Evolutionary conservation across 306 rosid species (phyloP), one percentile per base, ranked within the genome.

Genomic region (Argentina anserina): DNA sequence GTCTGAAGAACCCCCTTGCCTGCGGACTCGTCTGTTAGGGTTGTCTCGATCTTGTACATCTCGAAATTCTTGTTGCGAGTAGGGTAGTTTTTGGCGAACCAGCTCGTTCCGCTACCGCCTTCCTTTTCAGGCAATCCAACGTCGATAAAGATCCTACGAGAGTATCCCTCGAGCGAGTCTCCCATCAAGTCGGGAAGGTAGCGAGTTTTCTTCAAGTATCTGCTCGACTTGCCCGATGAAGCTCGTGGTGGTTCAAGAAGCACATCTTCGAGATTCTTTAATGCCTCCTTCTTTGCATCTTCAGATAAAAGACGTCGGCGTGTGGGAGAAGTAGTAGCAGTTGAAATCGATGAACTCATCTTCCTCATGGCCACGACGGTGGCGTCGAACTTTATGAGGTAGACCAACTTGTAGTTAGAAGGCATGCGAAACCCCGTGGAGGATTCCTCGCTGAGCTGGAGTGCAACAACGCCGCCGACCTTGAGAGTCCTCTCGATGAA

Each of bases 161-260:
- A 79, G 74, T 92, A 90, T 70, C 81, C 76, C 65, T 90, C 92
- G 0, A 92, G 80, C 0, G 91, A 76, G 39, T 90, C 97, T 2
- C 85, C 98, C 96, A 88, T 90, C 72, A 92, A 76, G 79, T 90
- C 93, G 0, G 95, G 97, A 0, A 92, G 81, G 59, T 82, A 92
- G 36, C 67, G 76, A 0, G 95, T 88, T 33, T 83, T 72, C 42
- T 88, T 89, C 74, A 83, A 70, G 29, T 90, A 90, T 3, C 77
- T 42, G 15, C 72, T 67, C 2, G 95, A 92, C 20, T 84, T 90
- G 37, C 84, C 75, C 2, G 95, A 92, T 0, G 91, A 79, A 1
- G 95, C 82, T 40, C 97, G 75, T 0, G 98, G 97, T 0, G 98
- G 98, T 53, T 90, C 98, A 4, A 92, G 69, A 1, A 92, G 88